Percentiles rank a stretch among this genome's conserved stretches.
phyloP scores from a whole-genome alignment of 2,329 filamentous ascomycete genomes.

The Lachnellula cervina region DNA sequence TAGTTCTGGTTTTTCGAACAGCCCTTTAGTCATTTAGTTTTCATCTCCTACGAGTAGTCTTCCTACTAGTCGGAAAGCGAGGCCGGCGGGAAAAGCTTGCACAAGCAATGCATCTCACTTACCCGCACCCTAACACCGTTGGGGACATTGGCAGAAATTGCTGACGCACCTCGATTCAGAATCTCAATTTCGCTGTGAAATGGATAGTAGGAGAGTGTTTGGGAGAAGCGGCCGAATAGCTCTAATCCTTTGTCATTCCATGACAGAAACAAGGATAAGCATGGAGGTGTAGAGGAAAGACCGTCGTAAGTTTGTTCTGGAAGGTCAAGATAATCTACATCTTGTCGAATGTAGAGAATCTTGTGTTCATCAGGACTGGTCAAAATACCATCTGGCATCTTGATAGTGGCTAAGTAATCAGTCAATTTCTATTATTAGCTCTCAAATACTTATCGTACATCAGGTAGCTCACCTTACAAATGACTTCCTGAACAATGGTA shows the following conservation, averaged over 20 bases:
- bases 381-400: neutral
- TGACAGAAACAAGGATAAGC: neutral
- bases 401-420: neutral
- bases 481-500: too few relatives aligned
- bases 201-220: neutral
- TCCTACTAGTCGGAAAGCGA: neutral
- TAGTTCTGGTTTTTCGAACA: neutral
- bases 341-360: neutral
- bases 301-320: neutral
- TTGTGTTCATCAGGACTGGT: neutral
- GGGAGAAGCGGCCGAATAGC: neutral
- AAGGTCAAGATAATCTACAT: neutral
- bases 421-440: neutral
- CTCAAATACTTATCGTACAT: too few relatives aligned
- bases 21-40: neutral
- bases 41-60: neutral
- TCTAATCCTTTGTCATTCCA: neutral
- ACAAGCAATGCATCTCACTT: neutral
- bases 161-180: neutral
- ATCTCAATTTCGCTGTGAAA: neutral
- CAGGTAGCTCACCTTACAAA: too few relatives aligned
- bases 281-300: neutral
- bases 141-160: neutral
- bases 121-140: neutral
- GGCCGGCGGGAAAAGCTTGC: neutral